Evolutionary conservation across 768 basidiomycete species (phyloP).

Genomic region (Mycena floridula): DNA sequence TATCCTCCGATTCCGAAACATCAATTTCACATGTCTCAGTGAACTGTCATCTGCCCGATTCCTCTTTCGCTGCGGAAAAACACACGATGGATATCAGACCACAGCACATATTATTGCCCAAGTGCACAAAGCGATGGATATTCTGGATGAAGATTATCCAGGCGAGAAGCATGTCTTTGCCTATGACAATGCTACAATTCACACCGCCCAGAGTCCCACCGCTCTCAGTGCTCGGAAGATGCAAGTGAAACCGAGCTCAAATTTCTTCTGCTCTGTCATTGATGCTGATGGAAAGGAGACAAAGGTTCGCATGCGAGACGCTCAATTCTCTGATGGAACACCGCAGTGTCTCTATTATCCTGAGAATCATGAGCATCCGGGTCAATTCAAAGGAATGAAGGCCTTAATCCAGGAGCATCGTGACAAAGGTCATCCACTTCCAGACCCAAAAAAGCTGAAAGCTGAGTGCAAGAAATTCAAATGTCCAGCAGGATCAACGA

Average conservation of each 20-base stretch:
- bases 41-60: constrained; percentile 13
- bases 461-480: constrained; percentile 28
- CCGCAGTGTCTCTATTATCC: constrained; percentile 27
- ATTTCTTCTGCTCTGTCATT: constrained; percentile 17
- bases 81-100: constrained; percentile 22
- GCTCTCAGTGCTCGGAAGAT: constrained; percentile 27
- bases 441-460: constrained; percentile 4
- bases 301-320: constrained; percentile 21
- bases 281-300: constrained; percentile 15
- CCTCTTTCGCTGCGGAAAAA: constrained; percentile 19
- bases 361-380: constrained; percentile 1
- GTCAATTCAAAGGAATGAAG: constrained; percentile 11
- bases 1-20: too few relatives aligned
- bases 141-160: constrained; percentile 18
- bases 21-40: too few relatives aligned
- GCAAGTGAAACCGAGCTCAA: constrained; percentile 24
- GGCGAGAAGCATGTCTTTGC: constrained; percentile 21
- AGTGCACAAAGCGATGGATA: constrained; percentile 13
- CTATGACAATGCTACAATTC: too few relatives aligned
- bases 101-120: constrained; percentile 25
- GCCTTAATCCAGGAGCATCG: constrained; percentile 15
- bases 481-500: constrained; percentile 11
- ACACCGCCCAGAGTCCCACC: constrained; percentile 23
- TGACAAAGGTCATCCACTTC: constrained; percentile 8
- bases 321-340: constrained; percentile 15